Evolutionary conservation across 257 asterid genomes (phyloP), one percentile per base, ranked within the genome.

Genomic region (Capsicum pubescens): DNA sequence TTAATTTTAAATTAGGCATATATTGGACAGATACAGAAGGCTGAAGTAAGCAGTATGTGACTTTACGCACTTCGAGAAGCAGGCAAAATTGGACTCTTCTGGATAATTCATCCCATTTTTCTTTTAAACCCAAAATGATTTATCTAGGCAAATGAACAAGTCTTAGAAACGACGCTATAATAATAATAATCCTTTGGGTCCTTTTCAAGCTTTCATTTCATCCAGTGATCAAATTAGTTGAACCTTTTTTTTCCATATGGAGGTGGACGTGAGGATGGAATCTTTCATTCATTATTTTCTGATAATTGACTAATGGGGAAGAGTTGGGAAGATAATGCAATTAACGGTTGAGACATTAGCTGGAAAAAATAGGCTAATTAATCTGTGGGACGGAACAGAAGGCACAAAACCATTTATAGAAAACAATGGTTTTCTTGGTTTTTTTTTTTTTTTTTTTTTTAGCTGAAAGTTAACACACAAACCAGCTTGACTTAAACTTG

Each of bases 41-140:
- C 85, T 72, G 85, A 84, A 84, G 81, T 86, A 78, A 86, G 72
- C 54, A 12, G 26, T 79, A 0, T 26, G 71, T 68, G 71, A 56
- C 71, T 79, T 87, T 61, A 76, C 90, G 79, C 87, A 54, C 79
- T 84, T 80, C 91, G 61, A 90, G 77, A 86, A 79, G 82, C 9
- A 54, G 85, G 32, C 36, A 26, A 76, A 82, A 82, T 56, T 86
- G 86, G 86, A 58, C 83, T 70, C 80, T 77, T 83, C 71, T 79
- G 83, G 70, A 69, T 83, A 63, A 83, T 71, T 39, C n/a, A 69
- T 78, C 63, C n/a, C 8, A 32, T 8, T 26, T 26, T 26, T 26
- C 32, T 26, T 26, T 26, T 26, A 4, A 77, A 77, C 21, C 19
- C 81, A 52, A 50, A 11, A 52, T 21, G 58, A 76, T 48, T 72